Evolutionary conservation across 2,329 filamentous ascomycete species (phyloP).

Genomic region (Aureobasidium sp.): DNA sequence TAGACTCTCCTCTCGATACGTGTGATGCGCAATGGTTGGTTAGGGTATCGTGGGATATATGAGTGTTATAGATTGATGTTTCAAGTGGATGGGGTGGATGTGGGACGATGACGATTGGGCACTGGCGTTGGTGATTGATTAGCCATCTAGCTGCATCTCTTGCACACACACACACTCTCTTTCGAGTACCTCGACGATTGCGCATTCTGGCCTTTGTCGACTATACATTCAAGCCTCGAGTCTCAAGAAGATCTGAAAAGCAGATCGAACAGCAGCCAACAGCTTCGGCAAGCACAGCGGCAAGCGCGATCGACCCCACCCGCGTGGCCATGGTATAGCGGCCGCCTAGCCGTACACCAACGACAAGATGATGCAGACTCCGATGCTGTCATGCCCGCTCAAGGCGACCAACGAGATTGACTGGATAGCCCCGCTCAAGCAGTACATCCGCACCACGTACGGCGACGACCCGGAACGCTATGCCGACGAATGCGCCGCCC

Average conservation of each 20-base stretch:
- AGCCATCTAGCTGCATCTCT: constrained; percentile 1
- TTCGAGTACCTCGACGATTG: neutral
- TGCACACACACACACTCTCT: neutral
- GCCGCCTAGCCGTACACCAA: neutral
- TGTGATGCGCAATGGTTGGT: neutral
- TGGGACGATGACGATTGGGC: constrained; percentile 11
- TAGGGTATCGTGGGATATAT: neutral
- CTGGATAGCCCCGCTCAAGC: constrained; percentile 87
- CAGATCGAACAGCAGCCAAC: neutral
- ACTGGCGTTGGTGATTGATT: neutral
- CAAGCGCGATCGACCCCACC: constrained; percentile 5
- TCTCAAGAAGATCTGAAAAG: neutral
- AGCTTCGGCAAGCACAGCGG: neutral
- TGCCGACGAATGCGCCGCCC: constrained; percentile 85
- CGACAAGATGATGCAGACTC: constrained; percentile 59
- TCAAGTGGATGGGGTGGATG: neutral
- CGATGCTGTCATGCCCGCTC: constrained; percentile 91
- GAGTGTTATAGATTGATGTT: neutral
- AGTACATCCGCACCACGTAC: constrained; percentile 88
- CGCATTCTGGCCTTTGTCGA: neutral
- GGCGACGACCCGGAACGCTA: constrained; percentile 96
- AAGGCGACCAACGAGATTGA: constrained; percentile 97
- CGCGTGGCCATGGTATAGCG: constrained; percentile 14
- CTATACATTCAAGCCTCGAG: neutral
- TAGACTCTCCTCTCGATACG: constrained; percentile 3